Conservation (phyloP, 2,329 filamentous ascomycete genomes). For the Fusarium drepaniforme region DNA sequence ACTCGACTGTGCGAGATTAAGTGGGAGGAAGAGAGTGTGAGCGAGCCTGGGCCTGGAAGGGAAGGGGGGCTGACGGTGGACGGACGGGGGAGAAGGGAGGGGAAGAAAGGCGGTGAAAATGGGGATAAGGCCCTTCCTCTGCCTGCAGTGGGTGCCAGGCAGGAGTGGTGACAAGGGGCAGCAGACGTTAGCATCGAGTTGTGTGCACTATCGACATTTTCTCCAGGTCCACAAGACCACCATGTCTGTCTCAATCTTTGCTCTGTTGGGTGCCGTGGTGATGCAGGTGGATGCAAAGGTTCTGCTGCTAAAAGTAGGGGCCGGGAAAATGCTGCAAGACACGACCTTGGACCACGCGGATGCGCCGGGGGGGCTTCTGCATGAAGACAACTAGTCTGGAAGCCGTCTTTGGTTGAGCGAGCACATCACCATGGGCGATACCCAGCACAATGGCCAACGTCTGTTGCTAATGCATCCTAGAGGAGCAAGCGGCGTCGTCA, state of each 20-base stretch:
- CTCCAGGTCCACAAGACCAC: conserved; percentile 21
- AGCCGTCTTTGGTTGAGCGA: conserved; percentile 27
- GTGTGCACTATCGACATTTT: conserved; percentile 25
- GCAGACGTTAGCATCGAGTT: conserved; percentile 28
- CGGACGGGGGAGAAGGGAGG: conserved; percentile 25
- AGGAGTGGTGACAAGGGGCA: conserved; percentile 11
- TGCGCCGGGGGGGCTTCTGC: conserved; percentile 35
- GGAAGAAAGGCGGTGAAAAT: conserved; percentile 46
- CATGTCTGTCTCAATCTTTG: conserved; percentile 23
- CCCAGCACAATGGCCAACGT: conserved; percentile 35
- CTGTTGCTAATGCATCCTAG: conserved; percentile 31
- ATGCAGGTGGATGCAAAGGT: conserved; percentile 33
- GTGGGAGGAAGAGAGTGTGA: conserved; percentile 27
- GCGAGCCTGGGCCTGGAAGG: conserved; percentile 33
- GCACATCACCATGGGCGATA: conserved; percentile 23
- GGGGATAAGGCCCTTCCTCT: conserved; percentile 21
- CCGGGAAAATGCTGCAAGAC: conserved; percentile 40
- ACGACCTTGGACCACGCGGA: conserved; percentile 41
- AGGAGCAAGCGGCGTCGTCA: conserved; percentile 35
- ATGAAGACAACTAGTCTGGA: conserved; percentile 42
- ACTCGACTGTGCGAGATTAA: conserved; percentile 36
- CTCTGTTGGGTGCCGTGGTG: conserved; percentile 28
- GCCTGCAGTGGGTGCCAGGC: conserved; percentile 7
- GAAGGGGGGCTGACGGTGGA: conserved; percentile 32
- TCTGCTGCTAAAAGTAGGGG: conserved; percentile 14